These are phyloP conservation scores for Aegle marmelos DNA, from an alignment of 345 rosid species.

Conservation along the genomic window DNA sequence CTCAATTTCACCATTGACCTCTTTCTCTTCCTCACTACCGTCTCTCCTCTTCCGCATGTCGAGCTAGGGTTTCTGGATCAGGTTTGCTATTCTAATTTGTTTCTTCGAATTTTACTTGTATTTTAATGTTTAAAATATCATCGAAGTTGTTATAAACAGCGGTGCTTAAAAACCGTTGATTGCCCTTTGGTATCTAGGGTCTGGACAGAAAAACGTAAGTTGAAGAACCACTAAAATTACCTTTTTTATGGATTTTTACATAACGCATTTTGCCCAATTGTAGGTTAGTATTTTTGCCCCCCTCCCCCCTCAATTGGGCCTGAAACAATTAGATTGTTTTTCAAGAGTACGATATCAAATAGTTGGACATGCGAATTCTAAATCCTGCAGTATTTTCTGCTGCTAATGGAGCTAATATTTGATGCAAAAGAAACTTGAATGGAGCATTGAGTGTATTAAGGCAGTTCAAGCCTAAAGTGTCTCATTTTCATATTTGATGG, in stretches of 20 bases:
- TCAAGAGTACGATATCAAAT: background rate
- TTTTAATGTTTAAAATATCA: background rate
- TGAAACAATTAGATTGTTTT: background rate
- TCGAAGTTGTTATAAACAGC: background rate
- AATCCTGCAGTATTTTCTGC: background rate
- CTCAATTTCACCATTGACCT: background rate
- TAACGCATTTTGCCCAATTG: background rate
- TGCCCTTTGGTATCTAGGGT: background rate
- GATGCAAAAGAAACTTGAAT: background rate
- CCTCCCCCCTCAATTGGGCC: background rate
- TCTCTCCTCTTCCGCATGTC: background rate
- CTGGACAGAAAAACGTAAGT: background rate
- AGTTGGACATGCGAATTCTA: background rate
- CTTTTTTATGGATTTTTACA: background rate
- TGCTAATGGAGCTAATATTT: background rate
- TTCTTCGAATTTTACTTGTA: background rate
- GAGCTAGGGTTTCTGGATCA: slow-evolving; percentile 14
- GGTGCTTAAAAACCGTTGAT: background rate
- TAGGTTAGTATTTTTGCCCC: background rate
- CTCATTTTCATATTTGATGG: background rate
- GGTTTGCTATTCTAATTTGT: background rate
- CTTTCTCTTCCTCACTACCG: background rate
- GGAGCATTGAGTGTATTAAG: background rate
- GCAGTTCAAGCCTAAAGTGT: background rate
- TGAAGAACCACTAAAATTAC: background rate